Conservation (phyloP, 805 yeast genomes). For the Yamadazyma olivae region DNA sequence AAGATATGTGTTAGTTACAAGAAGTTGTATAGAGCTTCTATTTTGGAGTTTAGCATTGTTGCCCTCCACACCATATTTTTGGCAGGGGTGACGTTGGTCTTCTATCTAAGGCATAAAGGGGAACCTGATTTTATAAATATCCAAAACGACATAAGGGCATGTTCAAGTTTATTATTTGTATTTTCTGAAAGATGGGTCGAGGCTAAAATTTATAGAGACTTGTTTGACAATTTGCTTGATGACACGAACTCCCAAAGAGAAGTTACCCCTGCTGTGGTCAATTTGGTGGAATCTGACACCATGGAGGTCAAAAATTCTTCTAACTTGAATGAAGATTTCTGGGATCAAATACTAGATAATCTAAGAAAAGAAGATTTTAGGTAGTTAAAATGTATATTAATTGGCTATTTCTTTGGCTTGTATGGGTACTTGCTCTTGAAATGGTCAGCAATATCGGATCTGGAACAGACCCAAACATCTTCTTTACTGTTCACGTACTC, state of each 20-base stretch:
- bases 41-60: conserved; percentile 12
- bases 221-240: conserved; percentile 9
- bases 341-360: conserved; percentile 10
- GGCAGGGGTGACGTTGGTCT: conserved; percentile 12
- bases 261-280: neutral
- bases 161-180: conserved; percentile 11
- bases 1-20: conserved; percentile 11
- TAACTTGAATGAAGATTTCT: conserved; percentile 9
- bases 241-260: conserved; percentile 2
- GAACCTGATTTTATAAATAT: conserved; percentile 8
- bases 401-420: conserved; percentile 6
- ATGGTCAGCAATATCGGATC: conserved; percentile 13
- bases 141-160: conserved; percentile 11
- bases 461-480: conserved; percentile 15
- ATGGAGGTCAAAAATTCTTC: neutral
- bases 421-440: conserved; percentile 11
- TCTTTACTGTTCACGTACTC: conserved; percentile 12
- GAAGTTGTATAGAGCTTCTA: conserved; percentile 9
- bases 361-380: neutral
- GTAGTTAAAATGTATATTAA: neutral
- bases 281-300: neutral
- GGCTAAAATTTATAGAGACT: conserved; percentile 11
- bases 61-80: conserved; percentile 13
- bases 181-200: conserved; percentile 14
- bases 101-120: conserved; percentile 8